Base-by-base conservation (phyloP, 1,139 yeast species). In the Pichia sp. region DNA sequence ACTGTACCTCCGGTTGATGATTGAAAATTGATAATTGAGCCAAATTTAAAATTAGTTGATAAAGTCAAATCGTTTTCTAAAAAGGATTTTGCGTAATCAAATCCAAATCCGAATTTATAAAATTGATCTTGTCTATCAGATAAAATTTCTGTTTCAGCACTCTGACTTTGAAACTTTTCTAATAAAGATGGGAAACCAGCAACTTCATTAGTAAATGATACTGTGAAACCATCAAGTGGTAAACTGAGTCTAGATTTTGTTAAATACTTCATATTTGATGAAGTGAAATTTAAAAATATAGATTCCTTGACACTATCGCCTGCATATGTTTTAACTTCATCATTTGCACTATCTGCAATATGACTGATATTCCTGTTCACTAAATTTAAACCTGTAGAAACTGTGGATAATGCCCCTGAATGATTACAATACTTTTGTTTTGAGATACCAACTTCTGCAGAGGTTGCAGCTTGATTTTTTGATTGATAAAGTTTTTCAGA, bases 391-490 rank as follows among this genome's bases (percentile, higher is more conserved):
- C 81, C 83, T 26, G 70, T 54, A 5, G 58, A 48, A 8, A 52
- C 18, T 4, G 53, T 34, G 2, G 57, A 44, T 6, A 47, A 40
- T 4, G 51, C 31, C 27, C 54, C 51, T 11, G 50, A 43, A 18
- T 43, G 37, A 10, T 44, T 40, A 42, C 55, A 53, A 29, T 36
- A 39, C 10, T 52, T 47, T 40, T 58, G 46, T 31, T 63, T 63
- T 43, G 58, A 59, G 8, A 78, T 63, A 5, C 83, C 83, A 43
- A 76, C 61, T 33, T 67, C 58, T 3, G 79, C 78, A 4, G 74
- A 48, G 10, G 57, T 54, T 33, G 55, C 43, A 41, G 56, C 49
- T 49, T 62, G 66, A 38, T 59, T 56, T n/a, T 57, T 56, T 4
- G 63, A 61, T 42, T 65, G 64, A 43, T 57, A 62, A 37, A 53